These are phyloP conservation scores for Suhomyces kilbournensis DNA, from an alignment of 805 yeast genomes.

Conservation along the genomic window DNA sequence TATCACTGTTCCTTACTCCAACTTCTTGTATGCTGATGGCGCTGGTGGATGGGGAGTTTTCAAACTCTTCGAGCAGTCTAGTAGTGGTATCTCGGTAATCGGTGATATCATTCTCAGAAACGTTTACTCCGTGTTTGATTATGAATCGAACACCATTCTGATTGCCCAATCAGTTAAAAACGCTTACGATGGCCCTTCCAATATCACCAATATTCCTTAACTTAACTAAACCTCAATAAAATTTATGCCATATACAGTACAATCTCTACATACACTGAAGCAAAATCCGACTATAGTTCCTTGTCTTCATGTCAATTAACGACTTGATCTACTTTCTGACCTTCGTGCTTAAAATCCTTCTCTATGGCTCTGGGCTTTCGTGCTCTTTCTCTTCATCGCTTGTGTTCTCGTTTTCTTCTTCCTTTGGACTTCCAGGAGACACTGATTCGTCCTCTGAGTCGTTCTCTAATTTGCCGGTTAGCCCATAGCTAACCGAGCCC, in stretches of 20 bases:
- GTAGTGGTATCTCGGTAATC: no score
- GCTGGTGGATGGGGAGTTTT: not conserved
- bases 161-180: not conserved
- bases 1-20: slow-evolving; percentile 2
- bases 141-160: not conserved
- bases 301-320: no score
- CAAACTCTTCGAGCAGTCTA: no score
- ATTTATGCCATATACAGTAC: not conserved
- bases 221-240: not conserved
- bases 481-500: slow-evolving; percentile 2
- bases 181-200: not conserved
- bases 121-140: not conserved
- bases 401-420: not conserved
- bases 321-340: no score
- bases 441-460: not conserved
- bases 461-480: not conserved
- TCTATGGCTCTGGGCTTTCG: not conserved
- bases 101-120: not conserved
- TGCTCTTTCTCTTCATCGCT: not conserved
- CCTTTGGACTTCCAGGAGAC: not conserved
- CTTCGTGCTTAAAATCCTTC: no score
- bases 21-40: not conserved
- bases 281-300: not conserved
- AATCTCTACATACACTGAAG: not conserved
- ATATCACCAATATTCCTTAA: not conserved